Evolutionary conservation across 106 monocot species (phyloP), one percentile per base, ranked within the genome.

Genomic region (Alisma plantagoaquatica): DNA sequence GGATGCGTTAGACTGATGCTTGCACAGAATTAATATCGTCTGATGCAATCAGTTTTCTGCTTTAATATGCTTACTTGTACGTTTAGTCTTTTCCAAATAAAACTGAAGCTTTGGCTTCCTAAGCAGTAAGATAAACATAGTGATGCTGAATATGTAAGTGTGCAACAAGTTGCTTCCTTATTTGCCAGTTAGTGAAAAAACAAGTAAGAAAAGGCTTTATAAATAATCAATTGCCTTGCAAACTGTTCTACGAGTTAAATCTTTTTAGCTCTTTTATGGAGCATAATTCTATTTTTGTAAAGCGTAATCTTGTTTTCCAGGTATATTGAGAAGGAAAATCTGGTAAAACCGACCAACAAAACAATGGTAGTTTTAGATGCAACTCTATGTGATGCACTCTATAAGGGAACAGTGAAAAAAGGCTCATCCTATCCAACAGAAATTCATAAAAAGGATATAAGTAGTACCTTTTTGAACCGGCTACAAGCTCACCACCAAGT

Each of bases 391-490:
- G 98, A 98, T 74, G 89, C 98, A 2, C 75, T 98, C 35, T 98
- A 74, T 64, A 98, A 98, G 65, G 98, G 98, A 1, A 46, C 82
- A 2, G 71, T 98, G 3, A 98, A 98, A 41, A 98, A 90, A 49
- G 98, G 98, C 5, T 55, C 70, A 23, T 65, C 54, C 47, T 98
- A 98, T 55, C 98, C 98, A 11, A 74, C 90, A 19, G 81, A 85
- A 51, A 79, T 98, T 63, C 85, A 90, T 51, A 98, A 90, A 59
- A 90, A 74, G 71, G 98, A 98, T 74, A 43, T 98, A n/a, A 90
- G 85, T 15, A 53, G 69, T 1, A 70, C 78, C 35, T 98, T 98
- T 52, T 58, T 98, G 49, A 84, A 65, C 50, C 66, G 98, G 18
- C 85, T 98, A 90, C 98, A 98, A 61, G 72, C 71, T 15, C 85